Conservation (phyloP, 768 basidiomycete genomes). For the Pleurotus salmoneostramineus region DNA sequence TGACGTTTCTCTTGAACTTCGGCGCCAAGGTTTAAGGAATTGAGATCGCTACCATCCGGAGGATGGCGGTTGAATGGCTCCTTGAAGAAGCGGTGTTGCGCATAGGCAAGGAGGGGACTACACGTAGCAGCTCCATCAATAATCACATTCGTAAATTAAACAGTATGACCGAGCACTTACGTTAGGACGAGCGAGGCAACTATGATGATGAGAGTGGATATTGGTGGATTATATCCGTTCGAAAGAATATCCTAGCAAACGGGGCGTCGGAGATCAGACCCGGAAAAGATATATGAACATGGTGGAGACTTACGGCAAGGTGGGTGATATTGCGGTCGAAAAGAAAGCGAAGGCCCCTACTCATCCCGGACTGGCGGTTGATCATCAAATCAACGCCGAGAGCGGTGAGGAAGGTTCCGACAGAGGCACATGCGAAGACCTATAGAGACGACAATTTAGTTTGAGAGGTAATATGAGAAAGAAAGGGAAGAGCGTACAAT, state of each 20-base stretch:
- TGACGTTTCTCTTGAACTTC: conserved; percentile 10
- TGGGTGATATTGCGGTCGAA: conserved; percentile 62
- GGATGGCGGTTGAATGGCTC: conserved; percentile 40
- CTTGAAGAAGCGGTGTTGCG: conserved; percentile 50
- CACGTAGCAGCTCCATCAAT: background rate
- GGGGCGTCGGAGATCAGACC: background rate
- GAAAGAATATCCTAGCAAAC: conserved; percentile 39
- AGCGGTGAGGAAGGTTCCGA: conserved; percentile 55
- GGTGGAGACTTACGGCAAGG: conserved; percentile 35
- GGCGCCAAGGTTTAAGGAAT: conserved; percentile 11
- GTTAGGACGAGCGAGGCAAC: conserved; percentile 50
- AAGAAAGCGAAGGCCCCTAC: conserved; percentile 57
- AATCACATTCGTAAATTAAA: background rate
- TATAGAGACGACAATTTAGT: conserved; percentile 13
- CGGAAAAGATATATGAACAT: background rate
- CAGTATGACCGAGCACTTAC: conserved; percentile 31
- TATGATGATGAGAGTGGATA: conserved; percentile 46
- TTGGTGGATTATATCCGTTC: conserved; percentile 46
- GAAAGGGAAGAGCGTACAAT: conserved; percentile 24
- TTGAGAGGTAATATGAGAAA: background rate
- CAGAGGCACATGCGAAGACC: conserved; percentile 48
- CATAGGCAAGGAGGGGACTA: conserved; percentile 50
- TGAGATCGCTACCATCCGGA: background rate
- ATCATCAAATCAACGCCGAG: conserved; percentile 56
- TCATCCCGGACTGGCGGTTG: conserved; percentile 58